Conservation (phyloP, 2,329 filamentous ascomycete genomes). For the Phialemoniopsis sp. region DNA sequence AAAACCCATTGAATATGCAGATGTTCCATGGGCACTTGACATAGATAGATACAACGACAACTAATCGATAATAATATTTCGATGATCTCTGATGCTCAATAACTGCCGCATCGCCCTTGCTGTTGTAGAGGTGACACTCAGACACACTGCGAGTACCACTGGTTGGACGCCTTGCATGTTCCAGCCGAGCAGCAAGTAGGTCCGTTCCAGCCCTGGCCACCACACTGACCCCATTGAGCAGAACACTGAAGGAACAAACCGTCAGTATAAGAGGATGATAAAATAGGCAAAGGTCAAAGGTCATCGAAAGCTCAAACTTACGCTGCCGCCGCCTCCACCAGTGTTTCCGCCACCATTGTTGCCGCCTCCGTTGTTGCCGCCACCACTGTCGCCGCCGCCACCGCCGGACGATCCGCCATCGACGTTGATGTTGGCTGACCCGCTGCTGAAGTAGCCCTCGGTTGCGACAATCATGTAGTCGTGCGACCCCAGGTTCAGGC, state of each 20-base stretch:
- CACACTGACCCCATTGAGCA: slow-evolving; percentile 22
- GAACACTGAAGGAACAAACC: too few relatives aligned
- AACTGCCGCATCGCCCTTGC: too few relatives aligned
- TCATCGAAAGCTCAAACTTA: too few relatives aligned
- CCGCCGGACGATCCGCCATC: slow-evolving; percentile 15
- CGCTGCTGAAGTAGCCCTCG: slow-evolving; percentile 44
- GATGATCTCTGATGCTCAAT: too few relatives aligned
- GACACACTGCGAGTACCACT: slow-evolving; percentile 29
- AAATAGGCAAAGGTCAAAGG: too few relatives aligned
- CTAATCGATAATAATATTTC: too few relatives aligned
- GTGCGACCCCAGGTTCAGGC: slow-evolving; percentile 35
- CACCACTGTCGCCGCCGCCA: slow-evolving; percentile 5
- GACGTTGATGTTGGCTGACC: slow-evolving; percentile 34
- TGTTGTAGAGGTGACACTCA: neutral
- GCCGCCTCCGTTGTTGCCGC: slow-evolving; percentile 1
- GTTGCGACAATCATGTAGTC: slow-evolving; percentile 45
- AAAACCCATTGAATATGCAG: too few relatives aligned
- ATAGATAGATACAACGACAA: too few relatives aligned
- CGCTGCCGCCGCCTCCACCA: too few relatives aligned
- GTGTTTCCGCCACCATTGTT: too few relatives aligned
- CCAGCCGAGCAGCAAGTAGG: slow-evolving; percentile 22
- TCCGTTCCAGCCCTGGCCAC: slow-evolving; percentile 24
- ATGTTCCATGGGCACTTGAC: too few relatives aligned
- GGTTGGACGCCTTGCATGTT: slow-evolving; percentile 22
- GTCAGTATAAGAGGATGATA: too few relatives aligned